Evolutionary conservation across 352 stramenopile genomes (phyloP), one percentile per base, ranked within the genome.

Genomic region (Phytophthora meadii): DNA sequence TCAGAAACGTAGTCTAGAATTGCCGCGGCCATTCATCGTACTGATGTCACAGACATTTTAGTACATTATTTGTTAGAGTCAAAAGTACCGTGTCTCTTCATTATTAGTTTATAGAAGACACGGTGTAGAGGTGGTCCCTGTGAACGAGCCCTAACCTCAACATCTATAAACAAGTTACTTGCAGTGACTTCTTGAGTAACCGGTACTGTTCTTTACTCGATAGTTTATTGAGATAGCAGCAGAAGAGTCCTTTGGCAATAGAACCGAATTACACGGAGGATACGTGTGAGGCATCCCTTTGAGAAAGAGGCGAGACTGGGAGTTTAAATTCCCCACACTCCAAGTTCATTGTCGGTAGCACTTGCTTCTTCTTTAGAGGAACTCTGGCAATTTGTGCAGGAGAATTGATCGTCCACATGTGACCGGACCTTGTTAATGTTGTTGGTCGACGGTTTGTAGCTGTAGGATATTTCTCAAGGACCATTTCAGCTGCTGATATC

Each of bases 91-190:
- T n/a, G n/a, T n/a, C n/a, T n/a, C n/a, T n/a, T n/a, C n/a, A n/a
- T n/a, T n/a, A n/a, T n/a, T n/a, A n/a, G n/a, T n/a, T n/a, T n/a
- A n/a, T n/a, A n/a, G n/a, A n/a, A n/a, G n/a, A n/a, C n/a, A n/a
- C n/a, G n/a, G n/a, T n/a, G n/a, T n/a, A n/a, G n/a, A n/a, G n/a
- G n/a, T n/a, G n/a, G n/a, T n/a, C n/a, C n/a, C n/a, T n/a, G n/a
- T n/a, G n/a, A n/a, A n/a, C n/a, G n/a, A n/a, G n/a, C n/a, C n/a
- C n/a, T n/a, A n/a, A n/a, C n/a, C n/a, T n/a, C n/a, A n/a, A n/a
- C n/a, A n/a, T 19, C 19, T 19, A 28, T 81, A 71, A 2, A 83
- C n/a, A n/a, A n/a, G n/a, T 61, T 17, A 82, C 32, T 46, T 68
- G 54, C 0, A 71, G 41, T 0, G 59, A 34, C 11, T 71, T 62